Base-by-base conservation (phyloP, 208 protist genomes). In the Leishmania amazonensis region DNA sequence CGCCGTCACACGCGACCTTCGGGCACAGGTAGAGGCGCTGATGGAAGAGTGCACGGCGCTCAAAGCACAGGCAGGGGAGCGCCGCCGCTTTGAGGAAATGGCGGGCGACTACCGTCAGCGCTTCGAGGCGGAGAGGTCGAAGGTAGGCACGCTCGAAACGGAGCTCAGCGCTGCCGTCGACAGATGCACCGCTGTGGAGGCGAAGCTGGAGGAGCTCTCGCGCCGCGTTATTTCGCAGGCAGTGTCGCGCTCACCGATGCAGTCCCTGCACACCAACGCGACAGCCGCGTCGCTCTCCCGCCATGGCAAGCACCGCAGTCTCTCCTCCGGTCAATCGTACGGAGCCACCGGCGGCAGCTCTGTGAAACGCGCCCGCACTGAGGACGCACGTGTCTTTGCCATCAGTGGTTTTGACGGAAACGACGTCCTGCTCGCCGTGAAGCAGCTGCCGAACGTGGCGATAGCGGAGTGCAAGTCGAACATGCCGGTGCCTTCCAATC, bases 381-480 rank as follows among this genome's bases (percentile, higher is more conserved):
- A 93, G 62, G 92, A 96, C 62, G 90, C 91, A 7, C 93, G 93
- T 8, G 92, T 98, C 1, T 90, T 98, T 47, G 90, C 93, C 51
- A 93, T 96, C 75, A 97, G 90, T 75, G 93, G 95, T n/a, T 96
- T 98, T 73, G 90, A 96, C 68, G 87, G 87, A 31, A 90, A 88
- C 54, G 86, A 91, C 0, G 67, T 98, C 11, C 53, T 96, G 6
- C 58, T 78, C 6, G 78, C 88, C 28, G 88, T 97, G 58, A 91
- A 93, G 78, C 83, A 94, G 80, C 77, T 98, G 31, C 93, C 93
- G 15, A 89, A 94, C 64, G 91, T 93, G 24, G 92, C 89, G 11
- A 87, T 96, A 64, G 95, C 91, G n/a, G 91, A 94, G 83, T 96
- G 93, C 83, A 84, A 88, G 68, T 95, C 93, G 19, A 97, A 98